These are phyloP conservation scores for Andrographis paniculata DNA, from an alignment of 305 asterid genomes.

Conservation along the genomic window DNA sequence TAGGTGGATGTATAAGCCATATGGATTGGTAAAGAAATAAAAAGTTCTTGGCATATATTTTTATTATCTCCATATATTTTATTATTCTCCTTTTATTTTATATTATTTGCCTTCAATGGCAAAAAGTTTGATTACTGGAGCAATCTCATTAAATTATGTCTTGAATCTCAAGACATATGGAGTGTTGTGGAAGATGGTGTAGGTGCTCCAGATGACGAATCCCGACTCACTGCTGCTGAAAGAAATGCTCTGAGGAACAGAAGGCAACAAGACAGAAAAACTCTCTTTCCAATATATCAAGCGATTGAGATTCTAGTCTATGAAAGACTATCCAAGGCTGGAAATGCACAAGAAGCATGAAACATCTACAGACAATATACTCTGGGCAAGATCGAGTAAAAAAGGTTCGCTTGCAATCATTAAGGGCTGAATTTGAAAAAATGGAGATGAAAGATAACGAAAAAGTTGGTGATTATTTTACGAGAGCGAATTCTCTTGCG, in stretches of 20 bases:
- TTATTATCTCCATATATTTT: too few species aligned
- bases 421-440: constrained; percentile 9
- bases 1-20: too few species aligned
- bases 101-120: too few species aligned
- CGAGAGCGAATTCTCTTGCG: not conserved
- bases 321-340: not conserved
- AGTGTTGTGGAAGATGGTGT: constrained; percentile 9
- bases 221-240: not conserved
- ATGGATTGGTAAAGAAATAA: too few species aligned
- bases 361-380: constrained; percentile 1
- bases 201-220: not conserved
- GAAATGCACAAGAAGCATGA: constrained; percentile 3
- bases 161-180: constrained; percentile 14
- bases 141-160: not conserved
- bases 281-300: constrained; percentile 11
- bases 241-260: constrained; percentile 1
- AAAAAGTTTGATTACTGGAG: not conserved
- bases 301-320: constrained; percentile 6
- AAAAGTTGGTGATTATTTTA: constrained; percentile 4
- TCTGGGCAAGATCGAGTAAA: constrained; percentile 4
- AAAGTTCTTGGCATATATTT: too few species aligned
- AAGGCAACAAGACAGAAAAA: constrained; percentile 6
- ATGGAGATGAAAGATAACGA: not conserved
- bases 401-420: constrained; percentile 1
- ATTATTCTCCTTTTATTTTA: too few species aligned